Evolutionary conservation across 768 basidiomycete genomes (phyloP).

Genomic region (Butyriboletus loyo): DNA sequence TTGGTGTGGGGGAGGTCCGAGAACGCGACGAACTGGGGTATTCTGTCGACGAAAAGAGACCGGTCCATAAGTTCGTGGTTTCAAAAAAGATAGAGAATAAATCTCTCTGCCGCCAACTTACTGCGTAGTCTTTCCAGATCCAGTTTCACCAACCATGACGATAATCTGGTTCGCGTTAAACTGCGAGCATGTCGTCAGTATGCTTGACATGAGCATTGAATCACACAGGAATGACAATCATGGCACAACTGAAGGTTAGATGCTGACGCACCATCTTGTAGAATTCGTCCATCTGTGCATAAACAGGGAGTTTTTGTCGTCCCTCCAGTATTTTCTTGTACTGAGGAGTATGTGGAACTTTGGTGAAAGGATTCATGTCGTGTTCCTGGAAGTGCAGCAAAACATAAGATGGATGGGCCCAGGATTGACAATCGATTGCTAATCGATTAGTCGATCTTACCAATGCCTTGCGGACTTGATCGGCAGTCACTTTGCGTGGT

Average conservation of each 20-base stretch:
- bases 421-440: too few relatives aligned
- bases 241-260: neutral
- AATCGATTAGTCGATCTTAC: conserved; percentile 39
- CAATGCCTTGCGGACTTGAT: conserved; percentile 67
- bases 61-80: conserved; percentile 26
- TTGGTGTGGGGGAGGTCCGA: conserved; percentile 89
- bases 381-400: conserved; percentile 50
- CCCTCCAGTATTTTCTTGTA: conserved; percentile 85
- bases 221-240: neutral
- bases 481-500: conserved; percentile 62
- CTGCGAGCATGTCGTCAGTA: conserved; percentile 9
- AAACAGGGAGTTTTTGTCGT: conserved; percentile 90
- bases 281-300: conserved; percentile 89
- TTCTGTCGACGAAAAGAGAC: conserved; percentile 48
- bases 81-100: conserved; percentile 19
- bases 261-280: conserved; percentile 69
- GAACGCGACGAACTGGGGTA: conserved; percentile 94
- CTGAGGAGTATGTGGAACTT: conserved; percentile 65
- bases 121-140: conserved; percentile 96
- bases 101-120: conserved; percentile 39
- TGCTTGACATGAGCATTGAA: neutral
- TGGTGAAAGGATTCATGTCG: conserved; percentile 87
- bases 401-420: neutral
- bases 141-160: conserved; percentile 91
- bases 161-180: conserved; percentile 65